phyloP scores from a whole-genome alignment of 2,329 filamentous ascomycete species.

The Monilinia fructicola region DNA sequence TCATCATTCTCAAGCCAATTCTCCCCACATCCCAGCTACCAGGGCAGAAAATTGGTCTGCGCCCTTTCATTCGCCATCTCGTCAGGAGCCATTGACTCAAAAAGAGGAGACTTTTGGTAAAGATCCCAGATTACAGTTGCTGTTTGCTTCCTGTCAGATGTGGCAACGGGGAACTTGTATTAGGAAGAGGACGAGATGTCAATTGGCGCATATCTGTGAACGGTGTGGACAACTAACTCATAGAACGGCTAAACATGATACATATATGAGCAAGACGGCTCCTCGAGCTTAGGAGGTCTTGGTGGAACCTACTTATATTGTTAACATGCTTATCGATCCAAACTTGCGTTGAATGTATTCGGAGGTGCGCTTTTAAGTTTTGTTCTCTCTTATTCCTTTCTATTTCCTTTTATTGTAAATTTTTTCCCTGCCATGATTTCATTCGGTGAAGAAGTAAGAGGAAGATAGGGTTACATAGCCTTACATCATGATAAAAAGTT shows the following conservation, averaged over 20 bases:
- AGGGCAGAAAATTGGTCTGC: background rate
- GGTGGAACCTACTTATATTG: background rate
- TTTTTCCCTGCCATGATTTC: background rate
- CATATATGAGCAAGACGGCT: constrained; percentile 17
- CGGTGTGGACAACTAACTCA: constrained; percentile 8
- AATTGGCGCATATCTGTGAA: constrained; percentile 10
- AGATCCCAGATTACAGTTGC: background rate
- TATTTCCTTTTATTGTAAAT: background rate
- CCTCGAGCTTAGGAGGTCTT: background rate
- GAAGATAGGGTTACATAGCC: no score
- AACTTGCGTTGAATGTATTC: background rate
- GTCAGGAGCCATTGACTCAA: background rate
- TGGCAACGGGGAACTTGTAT: constrained; percentile 11
- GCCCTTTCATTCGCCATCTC: background rate
- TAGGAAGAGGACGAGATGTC: constrained; percentile 1
- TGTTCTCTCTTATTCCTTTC: background rate
- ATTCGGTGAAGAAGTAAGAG: no score
- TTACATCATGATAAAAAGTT: no score
- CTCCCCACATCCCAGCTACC: background rate
- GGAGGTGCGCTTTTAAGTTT: background rate
- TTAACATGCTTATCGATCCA: background rate
- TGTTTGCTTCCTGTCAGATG: background rate
- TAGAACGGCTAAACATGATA: constrained; percentile 15
- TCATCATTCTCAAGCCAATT: background rate
- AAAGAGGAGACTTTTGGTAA: background rate